These are phyloP conservation scores for Aureoboletus auriporus DNA, from an alignment of 768 basidiomycete species.

Conservation along the genomic window DNA sequence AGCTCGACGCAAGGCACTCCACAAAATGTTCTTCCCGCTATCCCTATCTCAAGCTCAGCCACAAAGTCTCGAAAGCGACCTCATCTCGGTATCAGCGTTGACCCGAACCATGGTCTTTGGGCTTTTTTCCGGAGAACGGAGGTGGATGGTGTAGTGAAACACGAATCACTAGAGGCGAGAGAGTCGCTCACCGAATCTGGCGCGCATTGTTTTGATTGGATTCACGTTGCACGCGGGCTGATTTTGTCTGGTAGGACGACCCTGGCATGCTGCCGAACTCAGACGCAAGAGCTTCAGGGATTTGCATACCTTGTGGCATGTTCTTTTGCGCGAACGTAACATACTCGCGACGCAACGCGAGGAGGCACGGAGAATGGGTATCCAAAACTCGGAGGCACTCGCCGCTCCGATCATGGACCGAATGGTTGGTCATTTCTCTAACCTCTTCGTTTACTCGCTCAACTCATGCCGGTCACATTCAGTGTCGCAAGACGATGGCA, in stretches of 20 bases:
- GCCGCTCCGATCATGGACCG: conserved; percentile 34
- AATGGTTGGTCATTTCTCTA: conserved; percentile 35
- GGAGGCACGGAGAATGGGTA: conserved; percentile 64
- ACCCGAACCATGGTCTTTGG: conserved; percentile 71
- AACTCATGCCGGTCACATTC: conserved; percentile 2
- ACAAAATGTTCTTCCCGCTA: not conserved
- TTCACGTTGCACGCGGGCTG: not conserved
- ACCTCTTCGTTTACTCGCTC: not conserved
- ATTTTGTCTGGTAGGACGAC: conserved; percentile 56
- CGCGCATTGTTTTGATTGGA: conserved; percentile 17
- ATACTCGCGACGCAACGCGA: conserved; percentile 83
- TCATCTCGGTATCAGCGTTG: conserved; percentile 39
- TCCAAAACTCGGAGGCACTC: conserved; percentile 28
- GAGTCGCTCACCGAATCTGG: conserved; percentile 34
- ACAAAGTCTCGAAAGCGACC: conserved; percentile 36
- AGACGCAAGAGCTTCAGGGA: conserved; percentile 90
- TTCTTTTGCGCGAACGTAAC: conserved; percentile 85
- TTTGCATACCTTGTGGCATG: conserved; percentile 93
- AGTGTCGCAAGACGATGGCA: conserved; percentile 97
- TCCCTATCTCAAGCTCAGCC: not conserved
- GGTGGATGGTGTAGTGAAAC: conserved; percentile 46
- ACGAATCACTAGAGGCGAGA: conserved; percentile 43
- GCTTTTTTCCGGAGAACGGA: conserved; percentile 68
- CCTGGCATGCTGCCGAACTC: conserved; percentile 85
- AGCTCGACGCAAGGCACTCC: conserved; percentile 15